phyloP scores from a whole-genome alignment of 192 early-diverging fungal species.

The Gamsiella multidivaricata region DNA sequence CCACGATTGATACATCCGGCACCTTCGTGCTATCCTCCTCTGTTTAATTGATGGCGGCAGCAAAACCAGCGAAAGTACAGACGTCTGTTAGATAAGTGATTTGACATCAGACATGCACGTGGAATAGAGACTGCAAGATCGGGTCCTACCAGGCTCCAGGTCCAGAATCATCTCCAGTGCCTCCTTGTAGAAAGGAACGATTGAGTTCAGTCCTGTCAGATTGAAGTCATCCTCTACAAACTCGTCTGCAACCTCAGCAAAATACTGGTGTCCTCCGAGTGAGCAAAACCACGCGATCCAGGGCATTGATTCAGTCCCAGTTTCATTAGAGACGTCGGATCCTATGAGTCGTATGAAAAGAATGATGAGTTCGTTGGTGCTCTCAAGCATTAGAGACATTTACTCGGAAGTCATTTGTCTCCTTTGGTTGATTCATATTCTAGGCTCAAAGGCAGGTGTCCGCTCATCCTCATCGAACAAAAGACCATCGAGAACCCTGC shows the following conservation, averaged over 20 bases:
- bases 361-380: too few species aligned
- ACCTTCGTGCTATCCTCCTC: conserved; percentile 68
- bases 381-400: too few species aligned
- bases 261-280: conserved; percentile 79
- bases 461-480: too few species aligned
- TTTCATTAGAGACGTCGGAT: conserved; percentile 60
- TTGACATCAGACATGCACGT: too few species aligned
- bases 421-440: background rate
- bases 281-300: conserved; percentile 88
- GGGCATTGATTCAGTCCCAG: conserved; percentile 63
- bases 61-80: background rate
- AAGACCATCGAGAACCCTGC: too few species aligned
- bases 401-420: too few species aligned
- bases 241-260: conserved; percentile 78
- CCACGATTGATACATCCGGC: conserved; percentile 80
- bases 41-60: conserved; percentile 9
- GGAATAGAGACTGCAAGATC: too few species aligned
- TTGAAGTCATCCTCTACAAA: conserved; percentile 98
- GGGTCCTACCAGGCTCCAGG: conserved; percentile 76
- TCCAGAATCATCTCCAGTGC: conserved; percentile 97
- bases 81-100: too few species aligned
- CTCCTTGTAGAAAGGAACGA: conserved; percentile 89
- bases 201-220: conserved; percentile 87
- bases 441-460: background rate
- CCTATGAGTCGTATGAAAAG: conserved; percentile 27